Evolutionary conservation across 768 basidiomycete genomes (phyloP), one percentile per base, ranked within the genome.

Genomic region (Tulasnella sp.): DNA sequence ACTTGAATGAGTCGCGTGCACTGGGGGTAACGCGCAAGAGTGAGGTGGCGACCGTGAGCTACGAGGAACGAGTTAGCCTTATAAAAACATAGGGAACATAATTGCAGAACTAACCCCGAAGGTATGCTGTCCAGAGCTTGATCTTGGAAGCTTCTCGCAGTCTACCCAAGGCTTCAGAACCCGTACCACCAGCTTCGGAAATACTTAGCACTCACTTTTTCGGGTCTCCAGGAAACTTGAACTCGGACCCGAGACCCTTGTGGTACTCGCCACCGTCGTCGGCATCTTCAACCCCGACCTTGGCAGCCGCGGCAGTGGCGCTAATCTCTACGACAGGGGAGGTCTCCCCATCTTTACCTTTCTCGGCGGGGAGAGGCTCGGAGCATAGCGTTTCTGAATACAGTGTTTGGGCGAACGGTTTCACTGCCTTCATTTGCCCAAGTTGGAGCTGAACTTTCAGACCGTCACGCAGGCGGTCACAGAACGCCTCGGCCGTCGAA

Each of bases 1-100:
- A 99, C 97, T 85, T 98, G 97, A 1, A 99, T 92, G 37, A 99
- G 89, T n/a, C 98, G 92, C 57, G 96, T 98, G 82, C 95, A 96
- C 84, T 96, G 93, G 0, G 98, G 97, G 84, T 98, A 99, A 42
- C 97, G 93, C 26, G 99, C 86, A 37, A 99, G 88, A 0, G 98
- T 96, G n/a, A 99, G 87, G 82, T 96, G 95, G 35, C 98, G 91
- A 29, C 98, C 98, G 82, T 98, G 96, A 4, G 89, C 94, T 98
- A 82, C 75, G 32, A 55, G 29, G 18, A 39, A 57, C 37, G 44
- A 18, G 20, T 74, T 74, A 48, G 73, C 44, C 37, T 4, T 73
- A 32, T 73, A 29, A 11, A 16, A 15, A 1, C 26, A 15, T 74
- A 39, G 44, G 32, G 29, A 32, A 29, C 11, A 74, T 10, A 23